Evolutionary conservation across 768 basidiomycete species (phyloP).

Genomic region (Lactifluus pinguis): DNA sequence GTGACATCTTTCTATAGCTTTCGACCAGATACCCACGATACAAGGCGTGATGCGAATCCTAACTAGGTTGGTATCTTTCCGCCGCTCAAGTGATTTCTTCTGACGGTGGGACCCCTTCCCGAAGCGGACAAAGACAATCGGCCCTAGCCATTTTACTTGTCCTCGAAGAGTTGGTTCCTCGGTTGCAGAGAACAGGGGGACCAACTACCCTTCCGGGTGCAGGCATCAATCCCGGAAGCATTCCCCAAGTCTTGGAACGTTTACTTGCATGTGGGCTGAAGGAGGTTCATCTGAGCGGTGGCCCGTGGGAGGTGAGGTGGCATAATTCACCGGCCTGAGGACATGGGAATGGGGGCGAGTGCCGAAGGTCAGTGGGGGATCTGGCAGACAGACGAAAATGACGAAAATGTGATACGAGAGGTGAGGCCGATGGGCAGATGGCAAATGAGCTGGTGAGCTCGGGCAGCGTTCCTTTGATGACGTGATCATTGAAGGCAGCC

Average conservation of each 20-base stretch:
- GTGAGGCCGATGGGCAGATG: conserved; percentile 44
- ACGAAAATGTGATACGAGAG: too few species aligned
- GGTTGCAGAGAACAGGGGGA: not conserved
- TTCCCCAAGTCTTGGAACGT: conserved; percentile 38
- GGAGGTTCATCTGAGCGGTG: conserved; percentile 73
- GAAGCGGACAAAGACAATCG: conserved; percentile 44
- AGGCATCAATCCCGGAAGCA: conserved; percentile 55
- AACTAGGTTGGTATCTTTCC: conserved; percentile 48
- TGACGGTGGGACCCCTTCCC: not conserved
- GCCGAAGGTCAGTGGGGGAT: too few species aligned
- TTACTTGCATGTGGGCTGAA: conserved; percentile 35
- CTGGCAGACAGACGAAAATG: too few species aligned
- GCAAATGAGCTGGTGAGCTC: not conserved
- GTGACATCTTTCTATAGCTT: conserved; percentile 18
- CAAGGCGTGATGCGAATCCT: conserved; percentile 62
- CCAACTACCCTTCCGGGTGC: conserved; percentile 54
- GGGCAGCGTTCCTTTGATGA: too few species aligned
- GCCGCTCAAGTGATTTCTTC: not conserved
- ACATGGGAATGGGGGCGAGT: conserved; percentile 69
- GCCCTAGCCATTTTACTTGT: conserved; percentile 24
- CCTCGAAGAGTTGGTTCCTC: conserved; percentile 19
- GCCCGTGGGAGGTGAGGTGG: conserved; percentile 47
- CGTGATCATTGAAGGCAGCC: too few species aligned
- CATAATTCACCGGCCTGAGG: conserved; percentile 42
- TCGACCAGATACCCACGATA: conserved; percentile 42